Evolutionary conservation across 257 asterid species (phyloP), one percentile per base, ranked within the genome.

Genomic region (Solanum chiquidenum): DNA sequence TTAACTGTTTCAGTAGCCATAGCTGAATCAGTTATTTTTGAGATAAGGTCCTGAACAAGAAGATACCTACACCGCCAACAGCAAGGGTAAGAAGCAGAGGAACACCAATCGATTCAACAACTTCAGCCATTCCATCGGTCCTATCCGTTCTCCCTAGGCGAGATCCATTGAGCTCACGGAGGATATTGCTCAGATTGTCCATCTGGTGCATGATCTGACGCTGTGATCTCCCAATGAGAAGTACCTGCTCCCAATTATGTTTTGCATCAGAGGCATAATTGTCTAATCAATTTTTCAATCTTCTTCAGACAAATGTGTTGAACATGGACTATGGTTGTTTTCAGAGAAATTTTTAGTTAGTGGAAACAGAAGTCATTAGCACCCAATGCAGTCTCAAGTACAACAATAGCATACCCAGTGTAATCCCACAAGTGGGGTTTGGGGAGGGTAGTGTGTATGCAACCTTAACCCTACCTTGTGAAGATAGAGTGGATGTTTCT

Each of bases 141-240:
- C 90, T 88, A 82, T 85, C 87, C 8, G 86, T 69, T 84, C 87
- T 93, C 84, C 90, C 98, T 86, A 90, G 95, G 29, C 90, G 91
- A 69, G 93, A 86, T 20, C 95, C 95, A 1, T 89, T 89, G 88
- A 89, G 82, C 52, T 96, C 99, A 11, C 92, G 96, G 55, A 96
- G 89, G 74, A 94, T 86, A 80, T 88, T 94, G 92, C 94, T 93
- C 55, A 97, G 95, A 76, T 93, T 95, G 92, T 97, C 98, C 12
- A 96, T 91, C 85, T 97, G 99, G 90, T 94, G 98, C 94, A 97
- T 91, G 72, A 95, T 91, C 90, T 97, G 98, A 25, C 98, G 96
- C 80, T 97, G 99, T 46, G 94, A 94, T 42, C 99, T 95, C 23
- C 95, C 88, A 88, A 97, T 91, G 38, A 93, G 92, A 49, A 94